Evolutionary conservation across 108 stramenopile species (phyloP), one percentile per base, ranked within the genome.

Genomic region (Nitzschia sp.): DNA sequence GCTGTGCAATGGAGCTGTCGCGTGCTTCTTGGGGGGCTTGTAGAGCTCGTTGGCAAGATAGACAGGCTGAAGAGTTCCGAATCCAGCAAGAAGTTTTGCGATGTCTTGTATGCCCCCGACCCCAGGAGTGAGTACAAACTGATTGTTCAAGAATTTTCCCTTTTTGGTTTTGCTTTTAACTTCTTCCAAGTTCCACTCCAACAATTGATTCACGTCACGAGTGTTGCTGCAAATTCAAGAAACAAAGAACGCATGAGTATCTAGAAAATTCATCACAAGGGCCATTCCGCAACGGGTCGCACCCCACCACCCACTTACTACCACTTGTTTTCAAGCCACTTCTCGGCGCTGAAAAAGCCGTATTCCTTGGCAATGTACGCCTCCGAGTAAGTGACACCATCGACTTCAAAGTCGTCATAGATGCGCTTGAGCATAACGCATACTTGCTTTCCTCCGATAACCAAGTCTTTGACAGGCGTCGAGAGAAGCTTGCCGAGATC

Each of bases 61-160:
- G 2, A 80, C 72, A 11, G 83, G 83, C 41, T 78, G 79, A 45
- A 84, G 52, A 45, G 66, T 53, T 2, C 58, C 45, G 22, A 57
- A 44, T 31, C 83, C 83, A 28, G 73, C 26, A 16, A 77, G 16
- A 1, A 79, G 62, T 34, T 71, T 62, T 33, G 65, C 47, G 19
- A 80, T 53, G 46, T 84, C 83, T 23, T 27, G 26, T 16, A 57
- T 28, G 19, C 75, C 70, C 0, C 79, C 79, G 28, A 80, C 73
- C 25, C 79, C 79, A 1, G 83, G 83, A 35, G 83, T 84, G 15
- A 84, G 60, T 1, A 77, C 68, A 25, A 80, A 74, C 69, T 80
- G 79, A 34, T 80, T 80, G 44, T 80, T 80, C 45, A 72, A 5
- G 0, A 77, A 31, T 58, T 77, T 77, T 47, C 68, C 63, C 25